phyloP scores from a whole-genome alignment of 2,329 filamentous ascomycete genomes.

The Leptographium flavum region DNA sequence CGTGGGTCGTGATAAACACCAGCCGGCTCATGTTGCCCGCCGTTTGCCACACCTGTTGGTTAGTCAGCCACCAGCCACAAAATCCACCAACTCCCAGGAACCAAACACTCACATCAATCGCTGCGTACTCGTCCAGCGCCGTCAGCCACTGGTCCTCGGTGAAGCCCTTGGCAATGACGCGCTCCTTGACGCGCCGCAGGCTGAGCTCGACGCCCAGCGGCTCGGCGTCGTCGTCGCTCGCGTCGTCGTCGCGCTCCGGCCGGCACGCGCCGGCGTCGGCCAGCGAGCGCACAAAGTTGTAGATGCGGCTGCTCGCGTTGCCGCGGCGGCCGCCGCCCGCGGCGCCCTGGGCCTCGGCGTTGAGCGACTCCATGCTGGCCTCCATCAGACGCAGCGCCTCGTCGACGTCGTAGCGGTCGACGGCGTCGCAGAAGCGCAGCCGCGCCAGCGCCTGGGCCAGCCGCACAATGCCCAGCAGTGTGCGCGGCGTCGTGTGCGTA shows the following conservation, averaged over 20 bases:
- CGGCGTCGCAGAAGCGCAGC: constrained; percentile 72
- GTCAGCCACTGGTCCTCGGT: constrained; percentile 83
- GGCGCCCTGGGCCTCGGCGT: constrained; percentile 52
- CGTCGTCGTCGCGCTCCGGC: constrained; percentile 49
- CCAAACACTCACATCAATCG: constrained; percentile 62
- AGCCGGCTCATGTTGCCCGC: constrained; percentile 55
- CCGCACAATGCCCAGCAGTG: constrained; percentile 81
- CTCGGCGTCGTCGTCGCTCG: constrained; percentile 38
- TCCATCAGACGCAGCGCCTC: constrained; percentile 85
- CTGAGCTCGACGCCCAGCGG: constrained; percentile 55
- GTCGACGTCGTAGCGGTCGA: constrained; percentile 86
- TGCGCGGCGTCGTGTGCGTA: constrained; percentile 85
- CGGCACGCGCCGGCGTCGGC: constrained; percentile 76
- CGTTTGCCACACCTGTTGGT: constrained; percentile 60
- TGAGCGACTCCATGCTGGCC: constrained; percentile 82
- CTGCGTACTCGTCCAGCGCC: constrained; percentile 79
- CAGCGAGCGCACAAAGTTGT: constrained; percentile 82
- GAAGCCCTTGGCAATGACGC: constrained; percentile 91
- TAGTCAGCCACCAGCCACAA: not conserved
- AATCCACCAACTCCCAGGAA: not conserved
- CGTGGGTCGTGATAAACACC: constrained; percentile 51
- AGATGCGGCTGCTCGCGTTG: constrained; percentile 80
- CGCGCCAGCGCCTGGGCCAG: constrained; percentile 87
- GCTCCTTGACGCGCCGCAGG: constrained; percentile 75
- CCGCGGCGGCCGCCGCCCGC: constrained; percentile 43